Base-by-base conservation (phyloP, 495 filamentous ascomycete genomes). In the Opeltia flavorubescens region DNA sequence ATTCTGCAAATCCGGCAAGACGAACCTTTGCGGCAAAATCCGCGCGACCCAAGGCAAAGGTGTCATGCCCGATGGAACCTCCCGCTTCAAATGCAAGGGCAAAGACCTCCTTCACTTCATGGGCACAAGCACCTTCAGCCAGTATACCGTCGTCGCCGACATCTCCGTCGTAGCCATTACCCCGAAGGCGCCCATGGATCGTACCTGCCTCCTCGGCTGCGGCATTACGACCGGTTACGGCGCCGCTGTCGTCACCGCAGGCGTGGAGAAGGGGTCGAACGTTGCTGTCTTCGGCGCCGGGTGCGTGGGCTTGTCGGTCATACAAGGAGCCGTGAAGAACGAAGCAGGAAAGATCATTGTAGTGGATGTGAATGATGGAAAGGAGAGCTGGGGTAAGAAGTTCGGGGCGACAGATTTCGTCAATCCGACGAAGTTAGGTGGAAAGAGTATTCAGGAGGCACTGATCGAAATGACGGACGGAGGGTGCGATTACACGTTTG, bases 1-100 rank as follows among this genome's bases (percentile, higher is more conserved):
- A 68, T 96, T 98, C 79, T 98, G 91, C 81, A 84, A 81, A 64
- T 95, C 89, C 44, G 88, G 87, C 70, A 98, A 98, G 80, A 98
- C 91, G 55, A 98, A 98, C 68, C 85, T 98, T 43, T 98, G 91
- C 70, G 91, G 93, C 63, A 96, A 95, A 75, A 98, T 98, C 68
- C 84, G 91, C 54, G 85, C 87, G 25, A 98, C 91, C 11, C 91
- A 98, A 68, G 91, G 91, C 54, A 80, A 74, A 60, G 91, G 91
- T 62, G 84, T 96, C 44, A 94, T 98, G 89, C 91, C 91, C 33
- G 91, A 98, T 62, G 93, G 91, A 45, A 95, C 93, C 55, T 85
- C 85, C 36, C 85, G 91, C 43, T 96, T 98, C 78, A 83, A 75
- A 59, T 88, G 84, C 68, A 89, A 87, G 60, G 91, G 91, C 58